These are phyloP conservation scores for Apiotrichum gamsii DNA, from an alignment of 1,284 basidiomycete species.

Conservation along the genomic window DNA sequence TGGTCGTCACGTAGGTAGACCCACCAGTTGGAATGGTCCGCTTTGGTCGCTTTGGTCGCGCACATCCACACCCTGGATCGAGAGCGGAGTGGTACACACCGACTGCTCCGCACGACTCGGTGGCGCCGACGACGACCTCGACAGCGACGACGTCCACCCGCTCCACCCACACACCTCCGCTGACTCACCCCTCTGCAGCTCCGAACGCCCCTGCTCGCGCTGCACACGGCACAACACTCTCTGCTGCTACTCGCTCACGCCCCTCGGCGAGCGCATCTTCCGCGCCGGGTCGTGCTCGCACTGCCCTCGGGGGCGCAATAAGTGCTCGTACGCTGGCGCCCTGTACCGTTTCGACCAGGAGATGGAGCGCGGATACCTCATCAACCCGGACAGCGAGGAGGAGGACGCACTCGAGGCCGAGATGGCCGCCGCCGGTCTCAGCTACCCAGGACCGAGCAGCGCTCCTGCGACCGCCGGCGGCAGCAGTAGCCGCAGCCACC, in stretches of 20 bases:
- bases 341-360: slow-evolving; percentile 4
- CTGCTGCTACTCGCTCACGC: not conserved
- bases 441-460: not conserved
- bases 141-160: too few species aligned
- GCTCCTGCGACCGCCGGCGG: not conserved
- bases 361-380: not conserved
- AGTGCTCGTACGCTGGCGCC: not conserved
- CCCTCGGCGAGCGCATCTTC: slow-evolving; percentile 1
- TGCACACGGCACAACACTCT: not conserved
- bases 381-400: not conserved
- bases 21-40: too few species aligned
- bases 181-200: not conserved
- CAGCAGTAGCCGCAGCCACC: not conserved
- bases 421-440: not conserved
- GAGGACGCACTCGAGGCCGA: not conserved
- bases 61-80: too few species aligned
- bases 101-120: too few species aligned
- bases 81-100: too few species aligned
- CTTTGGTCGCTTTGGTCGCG: too few species aligned
- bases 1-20: slow-evolving; percentile 3
- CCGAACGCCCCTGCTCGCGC: not conserved
- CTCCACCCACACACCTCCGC: not conserved
- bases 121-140: too few species aligned
- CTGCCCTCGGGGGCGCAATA: not conserved
- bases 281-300: slow-evolving; percentile 1